Conservation (phyloP, 163 green algal genomes). For the Scenedesmus sp. region DNA sequence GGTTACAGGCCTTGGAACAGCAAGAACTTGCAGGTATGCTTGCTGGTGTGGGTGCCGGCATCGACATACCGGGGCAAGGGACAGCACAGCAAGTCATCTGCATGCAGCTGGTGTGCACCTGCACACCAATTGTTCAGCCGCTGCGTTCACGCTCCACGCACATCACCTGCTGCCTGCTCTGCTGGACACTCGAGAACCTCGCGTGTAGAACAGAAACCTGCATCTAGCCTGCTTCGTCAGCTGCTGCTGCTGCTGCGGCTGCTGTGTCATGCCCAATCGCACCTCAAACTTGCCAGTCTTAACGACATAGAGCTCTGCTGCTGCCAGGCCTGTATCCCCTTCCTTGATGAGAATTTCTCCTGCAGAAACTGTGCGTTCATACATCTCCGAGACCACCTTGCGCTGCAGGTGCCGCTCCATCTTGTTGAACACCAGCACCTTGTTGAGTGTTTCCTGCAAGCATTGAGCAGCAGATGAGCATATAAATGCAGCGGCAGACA, state of each 20-base stretch:
- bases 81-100: neutral
- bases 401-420: constrained; percentile 80
- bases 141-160: neutral
- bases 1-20: neutral
- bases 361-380: constrained; percentile 72
- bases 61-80: neutral
- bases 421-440: constrained; percentile 91
- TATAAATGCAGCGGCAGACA: too few relatives aligned
- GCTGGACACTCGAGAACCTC: neutral
- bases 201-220: neutral
- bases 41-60: neutral
- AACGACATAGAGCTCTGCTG: constrained; percentile 92
- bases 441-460: constrained; percentile 77
- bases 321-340: constrained; percentile 83
- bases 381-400: constrained; percentile 85
- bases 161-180: neutral
- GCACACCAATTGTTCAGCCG: neutral
- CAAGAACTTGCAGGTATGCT: neutral
- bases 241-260: neutral
- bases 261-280: neutral
- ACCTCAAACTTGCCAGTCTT: constrained; percentile 92
- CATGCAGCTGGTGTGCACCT: neutral
- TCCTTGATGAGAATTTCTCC: constrained; percentile 96
- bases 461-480: neutral
- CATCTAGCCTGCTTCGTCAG: neutral